These are phyloP conservation scores for Lentithecium fluviatile DNA, from an alignment of 495 filamentous ascomycete species.

Conservation along the genomic window DNA sequence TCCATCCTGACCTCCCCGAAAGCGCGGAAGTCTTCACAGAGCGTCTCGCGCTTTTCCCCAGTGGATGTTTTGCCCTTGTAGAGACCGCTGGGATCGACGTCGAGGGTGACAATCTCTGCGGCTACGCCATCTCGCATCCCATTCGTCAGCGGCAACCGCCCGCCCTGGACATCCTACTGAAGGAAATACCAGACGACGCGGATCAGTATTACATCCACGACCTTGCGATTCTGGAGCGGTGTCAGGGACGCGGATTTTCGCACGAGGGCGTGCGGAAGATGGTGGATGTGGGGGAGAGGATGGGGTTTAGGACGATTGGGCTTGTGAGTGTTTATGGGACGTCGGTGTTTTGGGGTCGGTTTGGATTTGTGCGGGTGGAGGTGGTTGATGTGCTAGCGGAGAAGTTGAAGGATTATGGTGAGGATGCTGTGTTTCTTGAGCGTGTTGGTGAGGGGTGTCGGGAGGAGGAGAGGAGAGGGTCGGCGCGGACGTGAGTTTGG, in stretches of 20 bases:
- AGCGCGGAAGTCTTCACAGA: slow-evolving; percentile 17
- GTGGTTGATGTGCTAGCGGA: neutral
- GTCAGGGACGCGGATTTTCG: neutral
- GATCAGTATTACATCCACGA: slow-evolving; percentile 22
- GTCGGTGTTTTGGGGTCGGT: slow-evolving; percentile 16
- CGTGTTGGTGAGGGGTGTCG: no score
- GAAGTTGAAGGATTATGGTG: slow-evolving; percentile 14
- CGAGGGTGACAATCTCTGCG: slow-evolving; percentile 2
- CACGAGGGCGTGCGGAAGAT: slow-evolving; percentile 2
- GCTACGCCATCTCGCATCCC: slow-evolving; percentile 20
- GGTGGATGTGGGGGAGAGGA: no score
- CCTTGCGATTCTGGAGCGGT: slow-evolving; percentile 10
- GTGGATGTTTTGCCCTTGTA: slow-evolving; percentile 13
- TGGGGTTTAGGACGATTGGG: no score
- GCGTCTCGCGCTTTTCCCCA: slow-evolving; percentile 15
- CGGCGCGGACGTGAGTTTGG: neutral
- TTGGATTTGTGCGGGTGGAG: slow-evolving; percentile 9
- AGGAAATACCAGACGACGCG: neutral
- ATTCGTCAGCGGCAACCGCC: slow-evolving; percentile 14
- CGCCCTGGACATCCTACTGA: slow-evolving; percentile 3
- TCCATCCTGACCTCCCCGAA: slow-evolving; percentile 21
- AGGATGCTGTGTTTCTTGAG: slow-evolving; percentile 14
- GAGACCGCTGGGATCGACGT: no score
- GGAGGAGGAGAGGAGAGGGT: neutral
- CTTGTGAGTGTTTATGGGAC: no score